Evolutionary conservation across 257 asterid genomes (phyloP), one percentile per base, ranked within the genome.

Genomic region (Ajuga chamaepitys): DNA sequence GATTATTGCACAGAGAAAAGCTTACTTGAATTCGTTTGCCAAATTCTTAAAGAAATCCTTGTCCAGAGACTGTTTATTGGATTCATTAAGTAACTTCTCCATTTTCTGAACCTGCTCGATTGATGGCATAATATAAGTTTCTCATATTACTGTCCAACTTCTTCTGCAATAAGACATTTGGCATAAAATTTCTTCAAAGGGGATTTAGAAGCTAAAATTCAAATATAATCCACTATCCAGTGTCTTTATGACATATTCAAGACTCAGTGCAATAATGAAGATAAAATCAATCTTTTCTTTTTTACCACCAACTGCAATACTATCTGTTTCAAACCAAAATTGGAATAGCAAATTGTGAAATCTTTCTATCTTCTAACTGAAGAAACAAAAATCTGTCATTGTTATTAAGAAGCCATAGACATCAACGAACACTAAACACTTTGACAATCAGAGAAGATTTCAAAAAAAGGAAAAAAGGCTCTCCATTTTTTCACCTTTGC

Each of bases 11-110:
- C 47, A 56, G 0, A 21, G 37, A 26, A 26, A 69, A 10, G 51
- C 82, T 82, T 74, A 88, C 98, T 75, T 91, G 83, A 91, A 91
- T 58, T 13, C 48, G 55, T 56, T 67, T 9, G 95, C 85, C 75
- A 86, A 45, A 58, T 86, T 77, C 86, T 86, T 86, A 75, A 65
- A 81, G 74, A 77, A 76, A 53, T 70, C 70, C 38, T 48, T 78
- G 28, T 79, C 95, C 68, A 65, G 70, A 26, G 71, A 69, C 18
- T 73, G 70, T 45, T 80, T 82, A 32, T 58, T 47, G 8, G 74
- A 77, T 47, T 77, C 83, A 5, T 62, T 14, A 60, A 77, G 68
- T 70, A 81, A 58, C 4, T 52, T 63, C 81, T 91, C 95, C 96
- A 88, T 86, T 77, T 77, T 86, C 79, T 74, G 76, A 60, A 79